Conservation (phyloP, 2,329 filamentous ascomycete genomes). For the Colletotrichum graminicola region DNA sequence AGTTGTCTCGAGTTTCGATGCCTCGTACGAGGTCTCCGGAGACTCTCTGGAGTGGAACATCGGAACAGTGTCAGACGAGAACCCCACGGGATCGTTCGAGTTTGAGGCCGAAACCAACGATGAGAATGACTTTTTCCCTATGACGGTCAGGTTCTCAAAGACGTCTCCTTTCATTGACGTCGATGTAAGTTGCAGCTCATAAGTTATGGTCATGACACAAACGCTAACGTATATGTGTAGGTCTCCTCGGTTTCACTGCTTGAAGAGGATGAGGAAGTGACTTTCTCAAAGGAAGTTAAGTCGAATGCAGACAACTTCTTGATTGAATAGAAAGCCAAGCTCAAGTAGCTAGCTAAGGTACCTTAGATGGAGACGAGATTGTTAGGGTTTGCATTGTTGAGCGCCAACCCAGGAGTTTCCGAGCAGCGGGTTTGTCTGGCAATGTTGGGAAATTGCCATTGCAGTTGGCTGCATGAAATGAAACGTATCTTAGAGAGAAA, state of each 20-base stretch:
- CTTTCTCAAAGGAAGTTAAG: constrained; percentile 86
- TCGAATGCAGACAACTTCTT: constrained; percentile 81
- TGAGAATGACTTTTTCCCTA: constrained; percentile 97
- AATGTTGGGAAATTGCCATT: constrained; percentile 30
- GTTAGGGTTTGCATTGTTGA: constrained; percentile 27
- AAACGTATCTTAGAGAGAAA: constrained; percentile 38
- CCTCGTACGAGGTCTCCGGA: constrained; percentile 91
- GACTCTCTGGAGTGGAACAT: constrained; percentile 96
- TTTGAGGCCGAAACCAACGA: constrained; percentile 91
- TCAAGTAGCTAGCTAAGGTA: constrained; percentile 13
- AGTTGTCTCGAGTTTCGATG: constrained; percentile 91
- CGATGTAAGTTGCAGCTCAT: constrained; percentile 75
- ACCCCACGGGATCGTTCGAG: constrained; percentile 88
- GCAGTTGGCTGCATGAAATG: constrained; percentile 37
- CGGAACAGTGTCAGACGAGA: constrained; percentile 85
- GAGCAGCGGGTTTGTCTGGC: constrained; percentile 38
- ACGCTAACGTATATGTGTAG: constrained; percentile 49
- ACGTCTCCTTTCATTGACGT: constrained; percentile 89
- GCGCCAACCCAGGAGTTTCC: constrained; percentile 39
- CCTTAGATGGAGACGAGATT: constrained; percentile 19
- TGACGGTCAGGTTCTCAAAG: constrained; percentile 92
- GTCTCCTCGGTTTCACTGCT: constrained; percentile 77
- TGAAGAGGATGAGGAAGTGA: constrained; percentile 82
- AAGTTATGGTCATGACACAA: neutral
- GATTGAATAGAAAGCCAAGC: constrained; percentile 70